Percentiles rank a stretch among this genome's conserved stretches.
phyloP scores from a whole-genome alignment of 768 basidiomycete species.

The Boletus tomentosulus region DNA sequence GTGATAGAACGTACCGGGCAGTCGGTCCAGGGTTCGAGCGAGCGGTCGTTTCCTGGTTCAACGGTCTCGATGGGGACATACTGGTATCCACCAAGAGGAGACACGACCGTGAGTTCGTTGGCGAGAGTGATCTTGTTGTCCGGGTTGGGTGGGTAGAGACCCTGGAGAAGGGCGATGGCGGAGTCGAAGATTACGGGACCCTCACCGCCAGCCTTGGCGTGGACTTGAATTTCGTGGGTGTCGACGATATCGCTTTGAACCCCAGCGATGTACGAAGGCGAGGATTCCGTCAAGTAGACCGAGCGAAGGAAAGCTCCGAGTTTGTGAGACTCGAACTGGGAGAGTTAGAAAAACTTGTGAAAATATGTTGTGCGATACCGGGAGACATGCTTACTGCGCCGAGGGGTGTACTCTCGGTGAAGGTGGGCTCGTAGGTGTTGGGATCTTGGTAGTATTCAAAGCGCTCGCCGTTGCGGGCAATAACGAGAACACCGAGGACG shows the following conservation, averaged over 20 bases:
- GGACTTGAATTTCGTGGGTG: conserved; percentile 68
- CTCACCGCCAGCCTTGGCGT: conserved; percentile 81
- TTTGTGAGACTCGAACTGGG: conserved; percentile 60
- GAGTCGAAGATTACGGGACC: conserved; percentile 86
- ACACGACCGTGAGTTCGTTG: conserved; percentile 65
- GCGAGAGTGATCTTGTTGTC: conserved; percentile 73
- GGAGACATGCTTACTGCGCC: conserved; percentile 50
- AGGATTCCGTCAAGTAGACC: conserved; percentile 62
- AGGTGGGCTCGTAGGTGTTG: conserved; percentile 54
- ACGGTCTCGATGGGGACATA: conserved; percentile 89
- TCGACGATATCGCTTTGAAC: conserved; percentile 67
- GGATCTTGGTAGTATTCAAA: conserved; percentile 69
- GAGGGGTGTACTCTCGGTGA: conserved; percentile 70
- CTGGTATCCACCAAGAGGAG: conserved; percentile 81
- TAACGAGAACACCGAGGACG: conserved; percentile 73
- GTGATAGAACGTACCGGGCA: conserved; percentile 42
- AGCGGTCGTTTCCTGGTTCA: conserved; percentile 77
- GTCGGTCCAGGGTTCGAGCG: conserved; percentile 75
- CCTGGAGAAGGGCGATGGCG: conserved; percentile 79
- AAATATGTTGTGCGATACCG: background rate
- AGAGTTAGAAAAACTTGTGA: conserved; percentile 1
- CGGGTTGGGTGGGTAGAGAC: conserved; percentile 77
- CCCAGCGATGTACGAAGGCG: conserved; percentile 63
- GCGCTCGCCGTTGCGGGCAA: conserved; percentile 79
- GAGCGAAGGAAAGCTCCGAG: conserved; percentile 61